phyloP scores from a whole-genome alignment of 2,329 filamentous ascomycete genomes.

The Xylaria digitata region DNA sequence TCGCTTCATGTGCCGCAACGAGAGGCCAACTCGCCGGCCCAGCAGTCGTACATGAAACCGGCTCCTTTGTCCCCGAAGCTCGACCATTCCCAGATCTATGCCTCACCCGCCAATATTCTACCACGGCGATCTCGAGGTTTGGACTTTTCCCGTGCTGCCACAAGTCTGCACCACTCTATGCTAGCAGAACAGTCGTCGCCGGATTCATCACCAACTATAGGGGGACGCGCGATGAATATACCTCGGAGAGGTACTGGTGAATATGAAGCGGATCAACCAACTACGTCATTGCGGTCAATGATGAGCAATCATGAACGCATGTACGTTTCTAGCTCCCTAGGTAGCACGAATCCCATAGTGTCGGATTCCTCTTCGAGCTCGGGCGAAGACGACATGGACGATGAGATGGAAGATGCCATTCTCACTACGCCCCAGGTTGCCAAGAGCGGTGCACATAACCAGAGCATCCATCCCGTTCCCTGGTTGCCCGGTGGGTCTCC shows the following conservation, averaged over 20 bases:
- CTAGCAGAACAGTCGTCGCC: constrained; percentile 88
- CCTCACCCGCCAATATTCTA: constrained; percentile 86
- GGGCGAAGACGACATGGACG: constrained; percentile 79
- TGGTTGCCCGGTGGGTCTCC: constrained; percentile 76
- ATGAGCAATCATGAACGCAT: constrained; percentile 76
- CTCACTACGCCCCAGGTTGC: constrained; percentile 83
- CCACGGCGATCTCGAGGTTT: constrained; percentile 89
- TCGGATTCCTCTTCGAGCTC: constrained; percentile 83
- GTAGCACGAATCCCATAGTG: constrained; percentile 78
- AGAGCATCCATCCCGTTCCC: constrained; percentile 57
- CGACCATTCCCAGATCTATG: constrained; percentile 85
- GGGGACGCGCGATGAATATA: constrained; percentile 73
- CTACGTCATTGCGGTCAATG: constrained; percentile 77
- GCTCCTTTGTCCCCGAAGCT: constrained; percentile 85
- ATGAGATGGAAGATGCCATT: constrained; percentile 82
- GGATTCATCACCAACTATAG: constrained; percentile 88
- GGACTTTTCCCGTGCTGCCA: constrained; percentile 93
- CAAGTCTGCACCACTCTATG: constrained; percentile 94
- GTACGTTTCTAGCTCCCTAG: constrained; percentile 81
- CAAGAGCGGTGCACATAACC: constrained; percentile 64
- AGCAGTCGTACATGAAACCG: constrained; percentile 63
- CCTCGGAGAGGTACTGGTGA: constrained; percentile 63
- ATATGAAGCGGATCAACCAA: constrained; percentile 71
- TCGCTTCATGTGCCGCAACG: constrained; percentile 76
- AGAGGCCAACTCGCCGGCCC: constrained; percentile 51